Base-by-base conservation (phyloP, 805 yeast species). In the Pichia insulana region DNA sequence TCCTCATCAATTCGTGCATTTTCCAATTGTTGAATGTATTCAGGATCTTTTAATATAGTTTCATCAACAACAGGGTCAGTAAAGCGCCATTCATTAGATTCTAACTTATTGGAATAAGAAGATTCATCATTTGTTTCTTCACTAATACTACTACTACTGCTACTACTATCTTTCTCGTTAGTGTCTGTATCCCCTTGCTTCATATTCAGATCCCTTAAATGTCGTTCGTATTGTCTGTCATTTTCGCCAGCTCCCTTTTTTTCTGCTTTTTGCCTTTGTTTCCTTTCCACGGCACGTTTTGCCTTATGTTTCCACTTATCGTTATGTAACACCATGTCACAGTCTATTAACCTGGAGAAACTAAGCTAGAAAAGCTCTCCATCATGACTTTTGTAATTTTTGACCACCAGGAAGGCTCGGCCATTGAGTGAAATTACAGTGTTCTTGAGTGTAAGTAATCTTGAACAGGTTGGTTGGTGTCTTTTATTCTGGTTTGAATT, bases 241-340 rank as follows among this genome's bases (percentile, higher is more conserved):
- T n/a, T n/a, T n/a, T n/a, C n/a, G n/a, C n/a, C n/a, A 0, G 45
- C 43, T 15, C 38, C 34, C 30, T 47, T 51, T 15, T 45, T 43
- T 30, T 40, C 27, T 27, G 40, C 32, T 7, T 54, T 44, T 1
- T 70, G 70, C 4, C 22, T 20, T 49, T 72, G 77, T 49, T 73
- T 73, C 34, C 61, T 54, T 54, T 63, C 50, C 45, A 70, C 70
- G 15, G 62, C 55, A 30, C 54, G 52, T 40, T 66, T 71, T 13
- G 75, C 74, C 44, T 63, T 67, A 37, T 63, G 57, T 43, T 73
- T 73, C 78, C 78, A 73, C 54, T 73, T 73, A 40, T 64, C 68
- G 52, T 73, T 73, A 47, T 73, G 78, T 12, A 73, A 57, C 10
- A 73, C 78, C 78, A 73, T 73, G 4, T 12, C 37, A n/a, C n/a